These are phyloP conservation scores for Psophocarpus tetragonolobus DNA, from an alignment of 306 rosid genomes.

Conservation along the genomic window DNA sequence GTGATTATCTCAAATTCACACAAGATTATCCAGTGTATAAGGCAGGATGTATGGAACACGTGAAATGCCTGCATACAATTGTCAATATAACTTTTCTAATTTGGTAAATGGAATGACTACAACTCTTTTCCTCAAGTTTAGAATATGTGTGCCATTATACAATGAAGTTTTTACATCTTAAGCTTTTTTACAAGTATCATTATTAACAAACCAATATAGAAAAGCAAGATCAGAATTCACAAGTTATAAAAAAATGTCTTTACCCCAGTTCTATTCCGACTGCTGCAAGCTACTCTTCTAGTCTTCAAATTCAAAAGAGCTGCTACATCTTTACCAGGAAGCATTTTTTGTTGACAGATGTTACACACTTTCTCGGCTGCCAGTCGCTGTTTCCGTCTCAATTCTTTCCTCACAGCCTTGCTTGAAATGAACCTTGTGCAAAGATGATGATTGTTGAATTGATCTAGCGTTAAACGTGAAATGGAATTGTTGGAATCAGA, in stretches of 20 bases:
- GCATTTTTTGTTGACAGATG: conserved; percentile 91
- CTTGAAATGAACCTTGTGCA: conserved; percentile 55
- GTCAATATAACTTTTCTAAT: conserved; percentile 14
- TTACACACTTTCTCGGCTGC: conserved; percentile 84
- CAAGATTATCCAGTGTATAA: conserved; percentile 80
- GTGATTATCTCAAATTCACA: conserved; percentile 66
- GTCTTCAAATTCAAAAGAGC: conserved; percentile 76
- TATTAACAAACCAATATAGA: background rate
- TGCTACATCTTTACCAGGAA: conserved; percentile 92
- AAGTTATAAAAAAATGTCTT: conserved; percentile 30
- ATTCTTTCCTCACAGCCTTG: conserved; percentile 69
- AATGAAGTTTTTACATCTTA: background rate
- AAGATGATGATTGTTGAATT: conserved; percentile 56
- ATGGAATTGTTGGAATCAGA: conserved; percentile 47
- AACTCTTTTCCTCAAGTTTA: background rate
- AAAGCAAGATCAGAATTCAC: background rate
- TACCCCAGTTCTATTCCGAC: conserved; percentile 87
- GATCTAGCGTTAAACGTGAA: conserved; percentile 48
- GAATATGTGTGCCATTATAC: background rate
- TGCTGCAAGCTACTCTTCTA: conserved; percentile 76
- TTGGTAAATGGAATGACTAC: conserved; percentile 1
- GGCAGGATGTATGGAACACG: conserved; percentile 82
- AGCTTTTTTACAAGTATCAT: conserved; percentile 4
- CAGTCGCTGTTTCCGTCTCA: conserved; percentile 73
- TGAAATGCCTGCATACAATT: conserved; percentile 71